Evolutionary conservation across 2,329 filamentous ascomycete species (phyloP).

Genomic region (Pyrenochaeta sp.): DNA sequence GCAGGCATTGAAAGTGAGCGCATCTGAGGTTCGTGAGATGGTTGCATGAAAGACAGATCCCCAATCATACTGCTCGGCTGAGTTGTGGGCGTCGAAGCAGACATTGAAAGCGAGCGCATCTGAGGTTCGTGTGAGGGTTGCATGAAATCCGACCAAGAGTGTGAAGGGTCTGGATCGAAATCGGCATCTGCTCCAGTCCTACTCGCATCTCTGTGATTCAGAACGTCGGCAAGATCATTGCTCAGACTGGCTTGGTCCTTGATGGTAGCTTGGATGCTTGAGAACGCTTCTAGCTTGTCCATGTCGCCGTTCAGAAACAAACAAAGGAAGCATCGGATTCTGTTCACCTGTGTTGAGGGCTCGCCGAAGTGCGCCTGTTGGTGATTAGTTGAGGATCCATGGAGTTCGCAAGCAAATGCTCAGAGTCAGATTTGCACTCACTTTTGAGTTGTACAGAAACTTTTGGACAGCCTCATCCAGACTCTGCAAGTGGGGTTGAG

Average conservation of each 20-base stretch:
- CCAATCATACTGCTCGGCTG: too few species aligned
- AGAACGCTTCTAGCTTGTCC: slow-evolving; percentile 31
- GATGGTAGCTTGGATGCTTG: slow-evolving; percentile 26
- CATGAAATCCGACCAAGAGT: slow-evolving; percentile 26
- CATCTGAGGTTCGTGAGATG: slow-evolving; percentile 31
- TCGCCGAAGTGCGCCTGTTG: slow-evolving; percentile 33
- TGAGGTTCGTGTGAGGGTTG: slow-evolving; percentile 35
- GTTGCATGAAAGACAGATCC: too few species aligned
- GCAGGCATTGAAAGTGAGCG: slow-evolving; percentile 22
- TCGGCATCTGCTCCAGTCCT: slow-evolving; percentile 32
- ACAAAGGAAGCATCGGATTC: slow-evolving; percentile 23
- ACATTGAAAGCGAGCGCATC: slow-evolving; percentile 23
- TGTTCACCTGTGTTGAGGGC: slow-evolving; percentile 22
- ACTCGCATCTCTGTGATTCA: slow-evolving; percentile 30
- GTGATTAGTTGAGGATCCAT: neutral
- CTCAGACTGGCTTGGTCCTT: slow-evolving; percentile 27
- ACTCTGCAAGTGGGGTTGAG: neutral
- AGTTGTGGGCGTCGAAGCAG: slow-evolving; percentile 4
- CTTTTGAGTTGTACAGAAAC: slow-evolving; percentile 31
- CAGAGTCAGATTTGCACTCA: slow-evolving; percentile 5
- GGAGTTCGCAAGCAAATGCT: neutral
- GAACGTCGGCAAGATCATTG: slow-evolving; percentile 26
- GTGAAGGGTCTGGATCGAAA: slow-evolving; percentile 2
- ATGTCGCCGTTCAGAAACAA: slow-evolving; percentile 22
- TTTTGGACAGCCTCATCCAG: slow-evolving; percentile 14